Base-by-base conservation (phyloP, 2,329 filamentous ascomycete species). In the Fusarium brachygibbosum region DNA sequence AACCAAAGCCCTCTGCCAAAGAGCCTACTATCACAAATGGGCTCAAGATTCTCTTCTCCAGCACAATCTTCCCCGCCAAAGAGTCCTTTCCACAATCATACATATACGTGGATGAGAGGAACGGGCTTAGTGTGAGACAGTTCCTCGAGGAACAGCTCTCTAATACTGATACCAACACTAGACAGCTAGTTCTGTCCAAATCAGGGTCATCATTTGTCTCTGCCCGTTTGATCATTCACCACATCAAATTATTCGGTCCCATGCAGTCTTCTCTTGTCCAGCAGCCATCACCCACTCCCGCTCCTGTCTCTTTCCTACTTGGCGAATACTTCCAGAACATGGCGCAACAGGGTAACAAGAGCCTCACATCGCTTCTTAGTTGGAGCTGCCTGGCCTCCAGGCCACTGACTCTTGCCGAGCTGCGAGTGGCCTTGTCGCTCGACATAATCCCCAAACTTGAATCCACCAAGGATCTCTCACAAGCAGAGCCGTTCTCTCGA, bases 271-370 rank as follows among this genome's bases (percentile, higher is more conserved):
- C 52, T 6, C 32, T 58, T 34, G 34, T 48, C 9, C 57, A 40
- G 14, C 57, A 58, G 5, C 34, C 51, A 14, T 46, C 52, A 2
- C 40, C 40, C 10, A 59, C 52, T 7, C 57, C 52, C 1, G 34
- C 40, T 3, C n/a, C 52, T 7, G 12, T 59, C 3, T 34, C 34
- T 12, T 59, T 58, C 9, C 38, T 58, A 13, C 12, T 59, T 19
- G 21, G 28, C 0, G 52, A 29, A 28, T 59, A 59, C 11, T 59
- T 59, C 52, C 41, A 59, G n/a, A 29, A 17, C 11, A 45, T 59
- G 34, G 21, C n/a, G 25, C 34, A 48, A 13, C 57, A 57, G 5
- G 21, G 34, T 0, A 59, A 23, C 5, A 34, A 34, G 23, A 29
- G 32, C 6, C n/a, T 34, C 3, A 3, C 11, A 21, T 34, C 32